Base-by-base conservation (phyloP, 768 basidiomycete species). In the Boletus rex-veris region DNA sequence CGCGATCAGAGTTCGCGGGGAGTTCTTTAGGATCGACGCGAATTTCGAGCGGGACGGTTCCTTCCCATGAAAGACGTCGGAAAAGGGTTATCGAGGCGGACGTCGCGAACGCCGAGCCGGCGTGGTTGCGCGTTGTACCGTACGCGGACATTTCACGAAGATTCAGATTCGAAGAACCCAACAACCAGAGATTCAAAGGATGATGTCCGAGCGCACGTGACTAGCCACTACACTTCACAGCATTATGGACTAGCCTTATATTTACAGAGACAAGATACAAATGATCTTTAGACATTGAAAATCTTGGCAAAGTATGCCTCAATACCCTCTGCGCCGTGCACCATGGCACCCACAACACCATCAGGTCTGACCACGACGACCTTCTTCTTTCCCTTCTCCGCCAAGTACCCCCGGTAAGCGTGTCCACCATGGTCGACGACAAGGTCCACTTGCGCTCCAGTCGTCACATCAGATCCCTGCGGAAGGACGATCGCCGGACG, bases 21-120 rank as follows among this genome's bases (percentile, higher is more conserved):
- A 94, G 83, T 67, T 93, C 92, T 65, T 90, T 90, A 39, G 89
- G 80, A 71, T 92, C 91, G 58, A 96, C 85, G 56, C 88, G 86
- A 65, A 97, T 83, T 75, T 93, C 89, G 45, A 98, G 76, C 16
- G 93, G 90, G 16, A 97, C 85, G 0, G 90, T 88, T 9, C 92
- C 90, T 65, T 93, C 91, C 91, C 94, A 96, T 59, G 87, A 85
- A 42, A 98, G 80, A 37, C 91, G 77, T 10, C 95, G 83, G 64
- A 97, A 96, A 30, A 94, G 80, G 3, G 90, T 85, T 0, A 88
- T 90, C 50, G 81, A 80, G n/a, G 80, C 81, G 24, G 80, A 76
- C 3, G 80, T 75, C 24, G 76, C 68, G 63, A 77, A 77, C 12
- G 77, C 65, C n/a, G 78, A 77, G 43, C 76, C 75, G 11, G 57